These are phyloP conservation scores for Sugiyamaella paludigena DNA, from an alignment of 1,139 yeast genomes.

Conservation along the genomic window DNA sequence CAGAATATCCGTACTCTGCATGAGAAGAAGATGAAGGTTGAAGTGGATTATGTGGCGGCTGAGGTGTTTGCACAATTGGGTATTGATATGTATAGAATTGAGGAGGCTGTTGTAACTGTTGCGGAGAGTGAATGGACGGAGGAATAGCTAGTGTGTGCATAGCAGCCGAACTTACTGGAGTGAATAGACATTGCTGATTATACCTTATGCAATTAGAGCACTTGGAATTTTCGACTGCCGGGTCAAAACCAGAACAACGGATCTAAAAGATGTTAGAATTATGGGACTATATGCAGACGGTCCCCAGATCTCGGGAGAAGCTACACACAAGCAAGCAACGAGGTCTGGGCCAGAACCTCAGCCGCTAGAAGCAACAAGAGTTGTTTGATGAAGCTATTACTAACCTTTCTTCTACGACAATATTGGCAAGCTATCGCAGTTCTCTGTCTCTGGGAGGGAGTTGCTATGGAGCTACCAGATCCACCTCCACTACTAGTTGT, in stretches of 20 bases:
- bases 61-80: constrained; percentile 11
- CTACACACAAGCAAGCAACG: no score
- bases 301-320: not conserved
- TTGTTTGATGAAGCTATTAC: not conserved
- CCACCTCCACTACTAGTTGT: not conserved
- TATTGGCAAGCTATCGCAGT: constrained; percentile 37
- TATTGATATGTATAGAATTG: constrained; percentile 6
- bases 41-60: constrained; percentile 11
- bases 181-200: constrained; percentile 38
- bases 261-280: constrained; percentile 23
- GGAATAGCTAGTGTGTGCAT: constrained; percentile 15
- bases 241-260: constrained; percentile 37
- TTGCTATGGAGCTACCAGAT: constrained; percentile 2
- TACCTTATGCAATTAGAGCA: constrained; percentile 37
- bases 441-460: constrained; percentile 21
- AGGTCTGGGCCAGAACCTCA: no score
- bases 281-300: no score
- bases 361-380: not conserved
- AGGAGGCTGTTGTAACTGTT: not conserved
- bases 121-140: not conserved
- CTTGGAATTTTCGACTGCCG: constrained; percentile 27
- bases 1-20: no score
- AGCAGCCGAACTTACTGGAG: constrained; percentile 35
- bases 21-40: no score
- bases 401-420: constrained; percentile 34